Percentiles rank a stretch among this genome's conserved stretches.
These are phyloP conservation scores for Bipolaris gigantea DNA, from an alignment of 2,329 filamentous ascomycete genomes.

Conservation along the genomic window DNA sequence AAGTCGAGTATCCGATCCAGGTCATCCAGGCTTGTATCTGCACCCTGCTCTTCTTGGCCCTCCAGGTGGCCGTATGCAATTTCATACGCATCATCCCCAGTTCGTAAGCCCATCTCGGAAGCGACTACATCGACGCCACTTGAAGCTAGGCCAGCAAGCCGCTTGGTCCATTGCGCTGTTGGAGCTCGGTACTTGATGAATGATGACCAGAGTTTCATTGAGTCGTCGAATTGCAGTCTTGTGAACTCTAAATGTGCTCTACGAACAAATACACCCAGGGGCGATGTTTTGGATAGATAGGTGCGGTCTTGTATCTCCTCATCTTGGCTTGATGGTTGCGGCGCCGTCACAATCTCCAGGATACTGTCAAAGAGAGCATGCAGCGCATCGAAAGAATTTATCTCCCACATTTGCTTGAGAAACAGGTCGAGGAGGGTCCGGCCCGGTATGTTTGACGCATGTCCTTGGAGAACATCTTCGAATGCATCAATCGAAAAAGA, in stretches of 20 bases:
- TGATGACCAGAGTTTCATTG: constrained; percentile 75
- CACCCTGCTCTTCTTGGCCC: constrained; percentile 44
- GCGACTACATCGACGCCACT: constrained; percentile 62
- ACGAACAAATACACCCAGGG: constrained; percentile 79
- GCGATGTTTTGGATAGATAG: constrained; percentile 71
- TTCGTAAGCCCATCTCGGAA: constrained; percentile 60
- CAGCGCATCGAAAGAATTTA: constrained; percentile 81
- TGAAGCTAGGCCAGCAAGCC: constrained; percentile 34
- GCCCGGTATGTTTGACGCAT: constrained; percentile 64
- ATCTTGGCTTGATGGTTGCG: constrained; percentile 24
- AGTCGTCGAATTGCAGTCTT: constrained; percentile 77
- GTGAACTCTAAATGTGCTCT: constrained; percentile 78
- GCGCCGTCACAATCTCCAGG: constrained; percentile 59
- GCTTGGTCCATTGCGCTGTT: constrained; percentile 65
- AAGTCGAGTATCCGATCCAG: constrained; percentile 81
- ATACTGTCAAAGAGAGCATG: constrained; percentile 72
- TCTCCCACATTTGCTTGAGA: constrained; percentile 76
- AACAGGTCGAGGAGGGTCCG: constrained; percentile 87
- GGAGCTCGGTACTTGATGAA: constrained; percentile 81
- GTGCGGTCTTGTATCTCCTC: constrained; percentile 49
- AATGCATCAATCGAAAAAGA: constrained; percentile 47
- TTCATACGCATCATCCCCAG: constrained; percentile 51
- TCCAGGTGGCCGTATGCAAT: constrained; percentile 56
- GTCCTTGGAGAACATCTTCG: constrained; percentile 50
- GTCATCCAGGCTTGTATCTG: constrained; percentile 71